Base-by-base conservation (phyloP, 768 basidiomycete genomes). In the Chlorophyllum brunneum region DNA sequence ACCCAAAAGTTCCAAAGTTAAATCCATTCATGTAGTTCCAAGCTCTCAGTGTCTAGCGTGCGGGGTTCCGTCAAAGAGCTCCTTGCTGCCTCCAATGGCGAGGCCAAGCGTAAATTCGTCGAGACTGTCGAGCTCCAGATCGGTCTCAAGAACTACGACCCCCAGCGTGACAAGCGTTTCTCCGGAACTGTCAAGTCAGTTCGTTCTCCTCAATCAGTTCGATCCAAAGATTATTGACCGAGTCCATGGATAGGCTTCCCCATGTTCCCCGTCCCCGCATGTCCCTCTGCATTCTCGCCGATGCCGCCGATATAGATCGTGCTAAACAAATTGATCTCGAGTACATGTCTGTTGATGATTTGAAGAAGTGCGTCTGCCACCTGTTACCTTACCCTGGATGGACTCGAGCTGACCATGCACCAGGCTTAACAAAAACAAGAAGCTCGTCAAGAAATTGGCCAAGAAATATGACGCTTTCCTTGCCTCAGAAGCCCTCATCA, bases 131-230 rank as follows among this genome's bases (percentile, higher is more conserved):
- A 97, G 72, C 81, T 97, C 62, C 93, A 95, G 72, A 91, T 97
- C 62, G 94, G 94, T 61, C 82, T 97, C 66, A 97, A 95, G 80
- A 97, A 97, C 83, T 97, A 97, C 78, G 94, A 99, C 73, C 95
- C 97, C 62, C 97, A 98, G 84, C 81, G 97, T 59, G 97, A 99
- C 75, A 99, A 98, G 81, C 97, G 97, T 92, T 98, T 99, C 90
- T 95, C 92, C 59, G 93, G 93, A 65, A 97, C 93, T 45, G 92
- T 95, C 75, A 95, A 95, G 94, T 94, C 59, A 55, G 80, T 69
- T 24, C 29, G 26, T 10, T 1, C 41, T 1, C 4, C 18, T 38
- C 15, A 37, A 23, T 26, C 45, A 42, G 24, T 31, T 9, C 11
- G 34, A 54, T 38, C 38, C 13, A 29, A 6, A 0, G 18, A 40